phyloP scores from a whole-genome alignment of 352 stramenopile species.

The Phytophthora rubi region DNA sequence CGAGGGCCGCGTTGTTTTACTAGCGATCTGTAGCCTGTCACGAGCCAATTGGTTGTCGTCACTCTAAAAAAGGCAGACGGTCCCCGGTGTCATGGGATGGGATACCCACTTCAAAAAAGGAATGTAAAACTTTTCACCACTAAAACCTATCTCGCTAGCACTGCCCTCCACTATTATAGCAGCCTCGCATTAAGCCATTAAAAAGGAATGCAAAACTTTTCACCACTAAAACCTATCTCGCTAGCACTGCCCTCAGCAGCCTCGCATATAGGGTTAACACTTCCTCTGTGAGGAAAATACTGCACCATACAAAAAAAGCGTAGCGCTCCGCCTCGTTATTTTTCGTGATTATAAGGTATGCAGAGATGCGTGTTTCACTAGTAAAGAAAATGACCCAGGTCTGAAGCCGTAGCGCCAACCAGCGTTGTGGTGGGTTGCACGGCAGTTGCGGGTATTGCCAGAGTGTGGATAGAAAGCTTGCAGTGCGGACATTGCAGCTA shows the following conservation, averaged over 20 bases:
- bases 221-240: too few relatives aligned
- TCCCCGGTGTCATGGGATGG: too few relatives aligned
- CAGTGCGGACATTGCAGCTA: neutral
- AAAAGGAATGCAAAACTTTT: too few relatives aligned
- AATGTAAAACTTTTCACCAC: too few relatives aligned
- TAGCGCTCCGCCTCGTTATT: conserved; percentile 1
- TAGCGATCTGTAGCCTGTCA: too few relatives aligned
- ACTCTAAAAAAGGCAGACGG: too few relatives aligned
- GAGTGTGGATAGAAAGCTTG: neutral
- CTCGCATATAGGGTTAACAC: neutral
- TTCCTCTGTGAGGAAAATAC: neutral
- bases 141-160: too few relatives aligned
- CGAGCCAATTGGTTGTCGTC: too few relatives aligned
- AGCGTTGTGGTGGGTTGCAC: neutral
- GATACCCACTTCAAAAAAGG: too few relatives aligned
- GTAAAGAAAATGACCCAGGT: neutral
- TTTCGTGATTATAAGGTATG: neutral
- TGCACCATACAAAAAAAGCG: neutral
- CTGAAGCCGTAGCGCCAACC: neutral
- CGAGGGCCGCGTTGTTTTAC: too few relatives aligned
- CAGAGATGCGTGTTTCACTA: neutral
- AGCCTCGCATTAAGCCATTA: neutral
- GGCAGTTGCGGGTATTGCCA: neutral
- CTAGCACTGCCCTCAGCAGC: too few relatives aligned
- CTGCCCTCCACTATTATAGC: too few relatives aligned